Conservation (phyloP, 805 yeast genomes). For the Maudiozyma bulderi region DNA sequence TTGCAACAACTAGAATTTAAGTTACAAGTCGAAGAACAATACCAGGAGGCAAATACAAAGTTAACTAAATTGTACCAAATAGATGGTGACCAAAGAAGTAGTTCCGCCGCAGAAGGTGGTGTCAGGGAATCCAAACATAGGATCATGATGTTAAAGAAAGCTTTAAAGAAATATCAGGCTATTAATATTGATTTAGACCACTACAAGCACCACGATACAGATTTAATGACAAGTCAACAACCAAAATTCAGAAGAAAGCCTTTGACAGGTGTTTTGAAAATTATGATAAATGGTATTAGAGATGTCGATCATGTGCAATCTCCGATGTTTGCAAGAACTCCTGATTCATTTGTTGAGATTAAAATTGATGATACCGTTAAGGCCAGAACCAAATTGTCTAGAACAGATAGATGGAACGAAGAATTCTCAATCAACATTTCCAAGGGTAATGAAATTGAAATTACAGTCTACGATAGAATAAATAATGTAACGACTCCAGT, state of each 20-base stretch:
- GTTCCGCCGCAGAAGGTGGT: slow-evolving; percentile 84
- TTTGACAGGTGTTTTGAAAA: slow-evolving; percentile 65
- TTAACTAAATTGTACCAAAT: slow-evolving; percentile 73
- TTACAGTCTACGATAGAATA: slow-evolving; percentile 73
- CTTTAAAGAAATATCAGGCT: slow-evolving; percentile 80
- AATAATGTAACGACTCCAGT: slow-evolving; percentile 70
- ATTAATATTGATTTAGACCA: slow-evolving; percentile 65
- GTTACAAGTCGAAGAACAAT: slow-evolving; percentile 87
- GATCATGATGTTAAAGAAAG: slow-evolving; percentile 70
- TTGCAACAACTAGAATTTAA: slow-evolving; percentile 90
- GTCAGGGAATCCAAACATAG: slow-evolving; percentile 75
- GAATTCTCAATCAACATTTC: slow-evolving; percentile 72
- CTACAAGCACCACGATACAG: slow-evolving; percentile 50
- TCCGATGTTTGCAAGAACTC: slow-evolving; percentile 65
- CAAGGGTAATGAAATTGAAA: slow-evolving; percentile 85
- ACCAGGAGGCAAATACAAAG: slow-evolving; percentile 85
- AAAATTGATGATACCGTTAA: slow-evolving; percentile 84
- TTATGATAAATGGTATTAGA: slow-evolving; percentile 67
- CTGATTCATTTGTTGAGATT: slow-evolving; percentile 68
- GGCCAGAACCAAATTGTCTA: slow-evolving; percentile 63
- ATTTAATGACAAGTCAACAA: slow-evolving; percentile 48
- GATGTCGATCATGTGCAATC: slow-evolving; percentile 91
- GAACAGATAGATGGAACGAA: slow-evolving; percentile 76
- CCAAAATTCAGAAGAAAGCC: slow-evolving; percentile 75
- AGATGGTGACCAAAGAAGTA: slow-evolving; percentile 83